Percentiles rank a stretch among this genome's conserved stretches.
These are phyloP conservation scores for Colletotrichum karsti DNA, from an alignment of 2,329 filamentous ascomycete species.

Conservation along the genomic window DNA sequence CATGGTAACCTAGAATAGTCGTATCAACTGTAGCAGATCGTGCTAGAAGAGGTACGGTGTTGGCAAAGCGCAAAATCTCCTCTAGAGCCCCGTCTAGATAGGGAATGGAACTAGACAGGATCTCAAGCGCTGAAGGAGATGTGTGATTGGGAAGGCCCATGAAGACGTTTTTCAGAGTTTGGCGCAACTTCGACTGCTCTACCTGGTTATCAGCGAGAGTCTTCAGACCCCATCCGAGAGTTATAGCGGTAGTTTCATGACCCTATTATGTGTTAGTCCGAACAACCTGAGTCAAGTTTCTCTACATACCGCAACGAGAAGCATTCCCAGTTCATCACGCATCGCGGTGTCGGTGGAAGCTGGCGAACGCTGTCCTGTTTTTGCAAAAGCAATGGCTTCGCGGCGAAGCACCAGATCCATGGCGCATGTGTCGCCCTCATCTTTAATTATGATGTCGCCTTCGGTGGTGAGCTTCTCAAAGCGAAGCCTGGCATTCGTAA, in stretches of 20 bases:
- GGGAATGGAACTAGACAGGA: neutral
- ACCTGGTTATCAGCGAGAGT: neutral
- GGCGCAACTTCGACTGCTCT: neutral
- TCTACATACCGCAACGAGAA: neutral
- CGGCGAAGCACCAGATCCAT: neutral
- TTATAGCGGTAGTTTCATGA: neutral
- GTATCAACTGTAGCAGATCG: neutral
- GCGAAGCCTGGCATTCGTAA: neutral
- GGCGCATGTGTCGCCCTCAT: neutral
- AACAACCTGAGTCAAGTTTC: neutral
- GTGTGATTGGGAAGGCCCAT: too few species aligned
- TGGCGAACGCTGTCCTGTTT: neutral
- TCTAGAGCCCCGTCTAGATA: neutral
- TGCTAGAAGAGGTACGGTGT: neutral
- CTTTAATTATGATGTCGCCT: neutral
- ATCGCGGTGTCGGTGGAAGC: neutral
- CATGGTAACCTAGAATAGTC: neutral
- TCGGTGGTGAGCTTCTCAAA: neutral
- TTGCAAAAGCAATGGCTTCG: neutral
- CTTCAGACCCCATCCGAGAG: neutral
- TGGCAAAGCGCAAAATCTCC: neutral
- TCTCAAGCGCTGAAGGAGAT: neutral
- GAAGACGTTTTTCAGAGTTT: neutral
- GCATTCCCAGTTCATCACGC: neutral
- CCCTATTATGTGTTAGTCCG: neutral